Base-by-base conservation (phyloP, 306 rosid species). In the Malus asiatica region DNA sequence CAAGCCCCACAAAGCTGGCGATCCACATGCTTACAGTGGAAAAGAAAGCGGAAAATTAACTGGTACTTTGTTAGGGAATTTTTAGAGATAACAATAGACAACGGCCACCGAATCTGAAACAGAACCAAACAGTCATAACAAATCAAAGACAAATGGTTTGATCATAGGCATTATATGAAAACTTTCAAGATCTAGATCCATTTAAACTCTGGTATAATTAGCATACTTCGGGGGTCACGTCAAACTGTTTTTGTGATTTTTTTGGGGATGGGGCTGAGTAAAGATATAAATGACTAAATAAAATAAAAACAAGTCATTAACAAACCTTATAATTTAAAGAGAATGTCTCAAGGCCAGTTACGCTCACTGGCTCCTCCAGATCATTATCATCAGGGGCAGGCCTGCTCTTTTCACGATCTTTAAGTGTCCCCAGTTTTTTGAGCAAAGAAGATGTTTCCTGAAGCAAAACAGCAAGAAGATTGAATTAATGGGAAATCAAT, bases 1-100 rank as follows among this genome's bases (percentile, higher is more conserved):
- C 98, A 95, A 44, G 97, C 98, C 82, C 95, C 94, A 78, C 98
- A 90, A 57, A 95, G 95, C 79, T 95, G 98, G 57, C 97, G 93
- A 64, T 90, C 98, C 76, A 95, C 98, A 30, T 95, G 96, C 80
- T 95, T 95, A 77, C 96, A 95, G 81, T 84, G 98, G 86, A 95
- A 92, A 69, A 92, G 97, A 86, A 87, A 95, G 80, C 91, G 95
- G 77, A 95, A 95, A 84, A 95, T 86, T 73, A 95, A 83, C 81
- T 92, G 98, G 84, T 95, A 95, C 78, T 92, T 95, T 48, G 90
- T 52, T 25, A 95, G 82, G 79, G 96, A 87, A 89, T 95, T 90
- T 71, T 90, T 86, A 77, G 97, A 90, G 87, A 95, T 85, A 45
- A 92, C 98, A 71, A 95, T 90, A 74, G 97, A 95, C 68, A 95